A percentile compares a stretch with the other conserved stretches of the same genome.
Evolutionary conservation across 2,329 filamentous ascomycete species (phyloP).

Genomic region (Clonostachys solani): DNA sequence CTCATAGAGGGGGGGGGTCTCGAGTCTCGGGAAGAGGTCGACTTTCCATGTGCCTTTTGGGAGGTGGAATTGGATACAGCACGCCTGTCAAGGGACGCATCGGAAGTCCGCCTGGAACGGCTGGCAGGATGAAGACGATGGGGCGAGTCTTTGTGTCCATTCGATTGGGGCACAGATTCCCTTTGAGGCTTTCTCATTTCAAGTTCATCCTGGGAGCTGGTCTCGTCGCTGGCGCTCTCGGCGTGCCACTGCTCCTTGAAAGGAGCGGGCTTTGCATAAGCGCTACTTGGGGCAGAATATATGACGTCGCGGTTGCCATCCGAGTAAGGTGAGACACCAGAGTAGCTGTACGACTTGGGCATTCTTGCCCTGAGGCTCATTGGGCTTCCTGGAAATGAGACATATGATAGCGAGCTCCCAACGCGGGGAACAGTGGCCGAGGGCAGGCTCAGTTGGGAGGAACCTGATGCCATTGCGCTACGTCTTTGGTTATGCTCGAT

Average conservation of each 20-base stretch:
- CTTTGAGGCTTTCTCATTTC: slow-evolving; percentile 25
- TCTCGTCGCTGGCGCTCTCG: slow-evolving; percentile 30
- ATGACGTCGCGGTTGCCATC: slow-evolving; percentile 20
- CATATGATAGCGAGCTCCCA: slow-evolving; percentile 39
- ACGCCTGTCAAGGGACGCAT: not conserved
- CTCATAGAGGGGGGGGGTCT: slow-evolving; percentile 22
- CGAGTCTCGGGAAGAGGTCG: slow-evolving; percentile 9
- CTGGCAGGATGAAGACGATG: slow-evolving; percentile 7
- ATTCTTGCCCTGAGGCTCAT: not conserved
- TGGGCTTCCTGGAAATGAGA: slow-evolving; percentile 29
- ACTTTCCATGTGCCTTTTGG: not conserved
- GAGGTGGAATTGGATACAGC: not conserved
- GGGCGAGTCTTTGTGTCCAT: not conserved
- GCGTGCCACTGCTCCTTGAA: slow-evolving; percentile 7
- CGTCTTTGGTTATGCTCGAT: slow-evolving; percentile 45
- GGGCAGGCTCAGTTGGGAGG: slow-evolving; percentile 29
- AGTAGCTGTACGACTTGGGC: slow-evolving; percentile 37
- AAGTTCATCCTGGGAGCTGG: slow-evolving; percentile 31
- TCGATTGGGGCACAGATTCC: not conserved
- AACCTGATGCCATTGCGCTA: slow-evolving; percentile 39
- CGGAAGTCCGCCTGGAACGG: slow-evolving; percentile 1
- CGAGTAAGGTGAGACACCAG: slow-evolving; percentile 26
- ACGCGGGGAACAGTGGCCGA: slow-evolving; percentile 30
- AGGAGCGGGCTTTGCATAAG: slow-evolving; percentile 8
- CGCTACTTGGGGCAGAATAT: slow-evolving; percentile 18